phyloP scores from a whole-genome alignment of 805 yeast genomes.

The Nakazawaea ernobii region DNA sequence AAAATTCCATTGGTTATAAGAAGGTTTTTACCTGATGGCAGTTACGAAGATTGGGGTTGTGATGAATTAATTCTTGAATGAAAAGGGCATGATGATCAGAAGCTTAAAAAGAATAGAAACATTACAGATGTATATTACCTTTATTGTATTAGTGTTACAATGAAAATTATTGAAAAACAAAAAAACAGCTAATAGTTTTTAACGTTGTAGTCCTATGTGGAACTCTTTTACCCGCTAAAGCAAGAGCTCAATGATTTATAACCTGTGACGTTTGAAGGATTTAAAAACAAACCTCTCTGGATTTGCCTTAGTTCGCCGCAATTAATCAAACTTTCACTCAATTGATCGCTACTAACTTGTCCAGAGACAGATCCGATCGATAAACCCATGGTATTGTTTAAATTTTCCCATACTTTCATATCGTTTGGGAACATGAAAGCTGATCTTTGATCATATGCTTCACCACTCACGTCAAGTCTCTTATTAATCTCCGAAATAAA shows the following conservation, averaged over 20 bases:
- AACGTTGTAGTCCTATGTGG: background rate
- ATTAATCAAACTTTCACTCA: constrained; percentile 46
- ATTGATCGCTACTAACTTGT: constrained; percentile 41
- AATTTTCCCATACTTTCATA: constrained; percentile 59
- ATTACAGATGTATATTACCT: background rate
- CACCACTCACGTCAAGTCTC: constrained; percentile 24
- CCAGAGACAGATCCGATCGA: constrained; percentile 49
- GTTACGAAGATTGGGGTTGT: constrained; percentile 98
- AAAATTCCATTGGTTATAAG: constrained; percentile 94
- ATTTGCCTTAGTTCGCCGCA: constrained; percentile 45
- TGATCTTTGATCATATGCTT: constrained; percentile 39
- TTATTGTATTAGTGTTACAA: background rate
- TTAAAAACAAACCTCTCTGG: constrained; percentile 64
- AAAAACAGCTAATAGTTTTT: background rate
- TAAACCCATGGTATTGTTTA: constrained; percentile 51
- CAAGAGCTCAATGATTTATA: constrained; percentile 15
- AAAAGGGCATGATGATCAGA: background rate
- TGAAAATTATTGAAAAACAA: background rate
- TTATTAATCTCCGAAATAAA: constrained; percentile 47
- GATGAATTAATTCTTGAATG: constrained; percentile 89
- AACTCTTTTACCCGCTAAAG: background rate
- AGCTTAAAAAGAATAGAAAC: background rate
- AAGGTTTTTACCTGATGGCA: constrained; percentile 94
- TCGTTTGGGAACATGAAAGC: constrained; percentile 75
- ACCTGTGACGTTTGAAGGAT: constrained; percentile 44